Evolutionary conservation across 75 land plant species (phyloP), one percentile per base, ranked within the genome.

Genomic region (Pseudotsuga menziesii): DNA sequence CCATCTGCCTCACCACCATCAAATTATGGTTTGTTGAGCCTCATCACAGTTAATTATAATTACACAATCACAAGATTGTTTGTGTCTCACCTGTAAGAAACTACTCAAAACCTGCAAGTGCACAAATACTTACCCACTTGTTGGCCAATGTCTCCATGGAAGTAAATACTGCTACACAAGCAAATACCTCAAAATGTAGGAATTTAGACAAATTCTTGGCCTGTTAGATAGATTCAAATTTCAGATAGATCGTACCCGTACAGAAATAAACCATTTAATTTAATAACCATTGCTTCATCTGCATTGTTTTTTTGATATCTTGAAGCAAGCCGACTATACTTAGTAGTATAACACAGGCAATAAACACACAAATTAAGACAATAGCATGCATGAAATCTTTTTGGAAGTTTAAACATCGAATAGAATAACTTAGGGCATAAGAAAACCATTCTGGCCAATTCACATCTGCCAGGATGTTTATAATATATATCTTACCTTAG

Each of bases 401-500:
- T 35, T 66, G 1, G 29, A 19, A 66, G 19, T 20, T 52, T 36
- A 36, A 69, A 69, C 72, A 36, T 20, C 19, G 14, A 67, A 39
- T 6, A 20, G 16, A 15, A 14, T 41, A 39, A 7, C 22, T 19
- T 69, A 29, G 17, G n/a, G 48, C 11, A 69, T 39, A 39, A 36
- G 9, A 17, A 66, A 32, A 35, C 1, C 19, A 14, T 19, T 16
- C 25, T 25, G 11, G 27, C 32, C 2, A 0, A 29, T 66, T 66
- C 36, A 32, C 16, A 35, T 15, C 35, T 17, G 17, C 20, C 44
- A 66, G 17, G 7, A 29, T 17, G n/a, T 29, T 29, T 29, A 29
- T 29, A 29, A 29, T 29, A 29, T 27, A 54, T 23, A 62, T 5
- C 82, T 73, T 35, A 84, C 95, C 98, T 77, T 54, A 89, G 84